Evolutionary conservation across 352 stramenopile species (phyloP), one percentile per base, ranked within the genome.

Genomic region (Phytophthora sp.): DNA sequence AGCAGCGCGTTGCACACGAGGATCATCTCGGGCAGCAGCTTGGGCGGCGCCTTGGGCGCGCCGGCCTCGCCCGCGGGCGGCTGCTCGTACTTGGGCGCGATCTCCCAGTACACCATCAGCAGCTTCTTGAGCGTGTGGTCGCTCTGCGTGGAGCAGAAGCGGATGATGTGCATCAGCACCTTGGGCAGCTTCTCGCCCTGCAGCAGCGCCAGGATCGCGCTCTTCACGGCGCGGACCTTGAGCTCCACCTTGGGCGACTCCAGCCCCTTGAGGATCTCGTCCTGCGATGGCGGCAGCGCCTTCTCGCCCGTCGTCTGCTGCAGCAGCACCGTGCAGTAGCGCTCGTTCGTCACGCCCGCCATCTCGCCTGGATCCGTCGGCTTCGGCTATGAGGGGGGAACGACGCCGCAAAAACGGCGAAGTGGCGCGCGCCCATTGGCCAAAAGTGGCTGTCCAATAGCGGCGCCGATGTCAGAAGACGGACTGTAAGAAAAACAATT

Each of bases 131-230:
- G 84, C 67, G 97, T 94, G 81, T 99, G 98, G 82, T 99, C 97
- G 52, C 98, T 97, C 43, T 98, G 97, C 53, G 98, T 99, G 54
- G 98, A 98, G 80, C 97, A 99, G 77, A 99, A 99, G 49, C 95
- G 96, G 71, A 99, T 99, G 51, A 99, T 98, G 77, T 98, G 97
- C 98, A 99, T 99, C 27, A 99, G 84, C 74, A 99, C 95, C 64
- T 97, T 95, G 17, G 97, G 96, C 84, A 99, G 96, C 60, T 98
- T 92, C 74, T 99, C 97, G 55, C 97, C 98, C n/a, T 98, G 96
- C 15, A 99, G 89, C 70, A 99, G 85, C 31, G 97, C 91, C 69
- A 99, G 91, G 57, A 99, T 99, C 51, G 97, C 97, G 54, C 87
- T 93, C 82, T 99, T 99, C n/a, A 99, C 84, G 34, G 96, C 97